Evolutionary conservation across 192 early-diverging fungal species (phyloP).

Genomic region (Umbelopsis vinacea): DNA sequence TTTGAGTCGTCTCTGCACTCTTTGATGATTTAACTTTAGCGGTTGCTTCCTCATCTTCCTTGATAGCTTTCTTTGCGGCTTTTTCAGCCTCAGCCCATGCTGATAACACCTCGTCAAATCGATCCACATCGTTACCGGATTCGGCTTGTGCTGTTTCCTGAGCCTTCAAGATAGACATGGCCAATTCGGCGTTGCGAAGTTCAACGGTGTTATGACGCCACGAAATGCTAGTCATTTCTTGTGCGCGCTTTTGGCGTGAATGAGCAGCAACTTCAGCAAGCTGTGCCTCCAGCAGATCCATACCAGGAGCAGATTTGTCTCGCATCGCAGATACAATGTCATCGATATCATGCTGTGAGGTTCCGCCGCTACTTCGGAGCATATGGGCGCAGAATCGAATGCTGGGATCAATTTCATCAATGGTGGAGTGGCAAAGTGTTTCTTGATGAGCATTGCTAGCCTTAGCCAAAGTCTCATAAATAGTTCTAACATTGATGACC

Average conservation of each 20-base stretch:
- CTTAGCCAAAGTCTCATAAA: conserved; percentile 67
- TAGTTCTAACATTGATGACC: conserved; percentile 46
- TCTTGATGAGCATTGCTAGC: conserved; percentile 60
- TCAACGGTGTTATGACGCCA: conserved; percentile 55
- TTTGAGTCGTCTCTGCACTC: conserved; percentile 58
- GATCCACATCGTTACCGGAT: conserved; percentile 45
- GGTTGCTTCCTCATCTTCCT: conserved; percentile 65
- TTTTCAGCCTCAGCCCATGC: conserved; percentile 66
- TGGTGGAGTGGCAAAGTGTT: conserved; percentile 64
- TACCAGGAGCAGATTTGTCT: conserved; percentile 44
- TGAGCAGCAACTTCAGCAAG: conserved; percentile 43
- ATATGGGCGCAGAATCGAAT: conserved; percentile 82
- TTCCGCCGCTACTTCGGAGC: conserved; percentile 50
- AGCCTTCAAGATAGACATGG: conserved; percentile 50
- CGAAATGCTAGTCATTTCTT: conserved; percentile 43
- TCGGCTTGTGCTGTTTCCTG: conserved; percentile 44
- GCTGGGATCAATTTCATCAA: conserved; percentile 80
- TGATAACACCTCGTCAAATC: conserved; percentile 59
- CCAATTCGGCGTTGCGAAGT: conserved; percentile 48
- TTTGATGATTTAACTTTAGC: conserved; percentile 74
- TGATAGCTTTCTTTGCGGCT: conserved; percentile 60
- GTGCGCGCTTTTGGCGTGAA: conserved; percentile 44
- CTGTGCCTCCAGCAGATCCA: conserved; percentile 49
- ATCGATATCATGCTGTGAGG: conserved; percentile 46
- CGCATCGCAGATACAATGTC: conserved; percentile 47